Percentiles rank a stretch among this genome's conserved stretches.
phyloP scores from a whole-genome alignment of 768 basidiomycete genomes.

The Mycena polygramma region DNA sequence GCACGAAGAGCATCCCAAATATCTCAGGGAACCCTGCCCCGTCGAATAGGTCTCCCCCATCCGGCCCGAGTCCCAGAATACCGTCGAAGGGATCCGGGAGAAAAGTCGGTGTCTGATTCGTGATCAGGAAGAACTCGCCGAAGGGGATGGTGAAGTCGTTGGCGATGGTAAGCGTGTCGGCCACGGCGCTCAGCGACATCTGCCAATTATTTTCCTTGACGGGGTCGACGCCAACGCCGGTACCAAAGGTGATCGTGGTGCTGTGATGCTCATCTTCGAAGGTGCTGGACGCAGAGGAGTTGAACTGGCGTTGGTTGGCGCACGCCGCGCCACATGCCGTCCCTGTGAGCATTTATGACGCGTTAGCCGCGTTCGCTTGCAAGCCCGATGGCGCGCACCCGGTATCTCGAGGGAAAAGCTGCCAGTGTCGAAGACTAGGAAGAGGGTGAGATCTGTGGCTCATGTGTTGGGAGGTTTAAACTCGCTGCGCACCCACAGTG shows the following conservation, averaged over 20 bases:
- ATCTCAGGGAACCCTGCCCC: constrained; percentile 37
- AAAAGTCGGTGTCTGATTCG: constrained; percentile 45
- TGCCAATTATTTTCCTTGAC: constrained; percentile 43
- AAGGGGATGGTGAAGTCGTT: constrained; percentile 37
- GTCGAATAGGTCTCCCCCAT: constrained; percentile 43
- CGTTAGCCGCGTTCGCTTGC: background rate
- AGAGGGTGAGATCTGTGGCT: background rate
- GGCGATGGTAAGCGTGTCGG: constrained; percentile 50
- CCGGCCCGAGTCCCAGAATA: constrained; percentile 44
- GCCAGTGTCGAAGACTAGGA: constrained; percentile 19
- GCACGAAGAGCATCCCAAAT: constrained; percentile 49
- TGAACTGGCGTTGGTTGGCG: constrained; percentile 30
- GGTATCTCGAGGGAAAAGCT: constrained; percentile 10
- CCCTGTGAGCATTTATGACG: constrained; percentile 2
- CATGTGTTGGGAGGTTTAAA: too few species aligned
- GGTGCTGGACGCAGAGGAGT: constrained; percentile 26
- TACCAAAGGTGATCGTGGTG: constrained; percentile 24
- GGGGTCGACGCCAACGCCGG: constrained; percentile 46
- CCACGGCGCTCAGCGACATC: constrained; percentile 41
- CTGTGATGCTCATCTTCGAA: constrained; percentile 6
- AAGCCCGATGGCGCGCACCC: background rate
- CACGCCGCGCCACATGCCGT: constrained; percentile 24
- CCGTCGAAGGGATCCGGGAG: constrained; percentile 27
- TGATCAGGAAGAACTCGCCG: constrained; percentile 48
- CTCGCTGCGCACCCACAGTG: constrained; percentile 34